A percentile compares a stretch with the other conserved stretches of the same genome.
Evolutionary conservation across 2,329 filamentous ascomycete genomes (phyloP).

Genomic region (Colletotrichum costaricense): DNA sequence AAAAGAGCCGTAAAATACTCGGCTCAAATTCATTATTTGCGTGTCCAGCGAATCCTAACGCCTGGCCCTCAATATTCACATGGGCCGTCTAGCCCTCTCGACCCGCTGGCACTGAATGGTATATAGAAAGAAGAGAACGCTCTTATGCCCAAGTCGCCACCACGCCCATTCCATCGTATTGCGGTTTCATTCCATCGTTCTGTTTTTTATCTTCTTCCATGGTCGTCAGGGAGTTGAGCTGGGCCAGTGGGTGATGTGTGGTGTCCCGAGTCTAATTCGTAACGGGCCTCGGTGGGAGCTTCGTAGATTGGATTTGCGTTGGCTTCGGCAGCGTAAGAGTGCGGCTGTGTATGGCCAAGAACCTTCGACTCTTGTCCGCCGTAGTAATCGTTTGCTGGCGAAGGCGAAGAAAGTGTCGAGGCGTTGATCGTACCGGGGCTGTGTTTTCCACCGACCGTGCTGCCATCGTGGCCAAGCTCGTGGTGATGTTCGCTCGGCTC

Average conservation of each 20-base stretch:
- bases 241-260: neutral
- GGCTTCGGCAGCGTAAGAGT: slow-evolving; percentile 22
- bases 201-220: neutral
- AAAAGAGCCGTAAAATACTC: too few species aligned
- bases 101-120: neutral
- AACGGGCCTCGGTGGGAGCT: slow-evolving; percentile 22
- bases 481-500: neutral
- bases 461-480: neutral
- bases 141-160: neutral
- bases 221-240: neutral
- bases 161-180: too few species aligned
- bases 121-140: neutral
- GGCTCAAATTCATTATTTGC: neutral
- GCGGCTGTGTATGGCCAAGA: slow-evolving; percentile 23
- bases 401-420: neutral
- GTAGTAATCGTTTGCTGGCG: slow-evolving; percentile 21
- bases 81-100: too few species aligned
- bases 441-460: neutral
- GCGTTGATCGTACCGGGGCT: slow-evolving; percentile 18
- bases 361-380: slow-evolving; percentile 15
- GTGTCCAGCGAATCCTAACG: neutral
- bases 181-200: neutral
- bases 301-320: slow-evolving; percentile 25
- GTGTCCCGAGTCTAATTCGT: slow-evolving; percentile 24
- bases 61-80: neutral